Conservation (phyloP, 495 filamentous ascomycete genomes). For the Penicillium verhagenii region DNA sequence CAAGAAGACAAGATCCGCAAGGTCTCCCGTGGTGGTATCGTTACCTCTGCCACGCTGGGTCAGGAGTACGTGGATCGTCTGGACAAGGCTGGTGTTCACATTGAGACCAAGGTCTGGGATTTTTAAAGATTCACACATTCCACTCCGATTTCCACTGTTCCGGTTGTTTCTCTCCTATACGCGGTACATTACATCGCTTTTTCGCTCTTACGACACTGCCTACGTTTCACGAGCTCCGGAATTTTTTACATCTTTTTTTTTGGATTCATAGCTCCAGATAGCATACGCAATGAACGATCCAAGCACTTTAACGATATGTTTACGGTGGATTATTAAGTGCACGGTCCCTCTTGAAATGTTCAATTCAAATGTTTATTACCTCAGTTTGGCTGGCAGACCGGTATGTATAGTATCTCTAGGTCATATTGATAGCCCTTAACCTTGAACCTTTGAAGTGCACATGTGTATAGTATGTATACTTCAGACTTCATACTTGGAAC, state of each 20-base stretch:
- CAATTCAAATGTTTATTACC: no score
- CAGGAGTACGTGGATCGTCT: constrained; percentile 73
- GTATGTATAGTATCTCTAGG: no score
- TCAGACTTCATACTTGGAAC: no score
- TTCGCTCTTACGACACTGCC: neutral
- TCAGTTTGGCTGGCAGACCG: no score
- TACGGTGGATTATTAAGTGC: no score
- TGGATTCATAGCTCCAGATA: neutral
- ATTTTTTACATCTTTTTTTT: neutral
- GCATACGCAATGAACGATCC: no score
- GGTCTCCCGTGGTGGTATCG: constrained; percentile 64
- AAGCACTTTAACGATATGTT: no score
- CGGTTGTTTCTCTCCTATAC: neutral
- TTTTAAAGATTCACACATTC: constrained; percentile 13
- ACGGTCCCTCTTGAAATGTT: no score
- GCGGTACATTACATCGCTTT: neutral
- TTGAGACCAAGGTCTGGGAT: constrained; percentile 51
- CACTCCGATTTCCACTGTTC: neutral
- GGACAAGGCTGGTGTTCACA: constrained; percentile 58
- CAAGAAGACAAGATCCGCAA: constrained; percentile 57
- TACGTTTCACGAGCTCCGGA: neutral
- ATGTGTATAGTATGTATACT: no score
- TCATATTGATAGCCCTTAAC: no score
- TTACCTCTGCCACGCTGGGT: constrained; percentile 82
- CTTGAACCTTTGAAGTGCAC: no score